phyloP scores from a whole-genome alignment of 1,284 basidiomycete genomes.

The Apiotrichum porosum region DNA sequence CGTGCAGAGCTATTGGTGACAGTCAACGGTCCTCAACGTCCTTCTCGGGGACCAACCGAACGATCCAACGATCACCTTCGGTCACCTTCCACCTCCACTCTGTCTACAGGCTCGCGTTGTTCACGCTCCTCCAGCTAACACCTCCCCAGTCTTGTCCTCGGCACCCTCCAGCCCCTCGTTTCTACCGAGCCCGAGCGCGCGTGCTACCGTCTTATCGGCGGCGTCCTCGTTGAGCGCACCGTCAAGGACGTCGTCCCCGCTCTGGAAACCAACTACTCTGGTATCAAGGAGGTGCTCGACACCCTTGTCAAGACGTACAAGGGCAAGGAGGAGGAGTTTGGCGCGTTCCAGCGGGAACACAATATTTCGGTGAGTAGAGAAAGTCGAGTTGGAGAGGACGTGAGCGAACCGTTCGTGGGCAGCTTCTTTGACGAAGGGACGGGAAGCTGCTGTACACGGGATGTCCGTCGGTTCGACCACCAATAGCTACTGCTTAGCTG shows the following conservation, averaged over 20 bases:
- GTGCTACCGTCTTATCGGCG: constrained; percentile 95
- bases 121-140: background rate
- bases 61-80: no score
- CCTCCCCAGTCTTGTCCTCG: constrained; percentile 74
- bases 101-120: no score
- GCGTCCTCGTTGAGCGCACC: constrained; percentile 90
- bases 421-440: no score
- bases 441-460: no score
- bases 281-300: constrained; percentile 75
- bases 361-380: constrained; percentile 57
- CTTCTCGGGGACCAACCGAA: no score
- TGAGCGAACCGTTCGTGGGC: no score
- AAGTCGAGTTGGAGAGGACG: no score
- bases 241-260: constrained; percentile 93
- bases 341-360: constrained; percentile 73
- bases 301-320: constrained; percentile 79
- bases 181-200: constrained; percentile 84
- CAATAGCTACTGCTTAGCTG: no score
- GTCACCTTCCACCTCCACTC: no score
- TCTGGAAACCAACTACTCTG: constrained; percentile 75
- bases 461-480: no score
- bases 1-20: background rate
- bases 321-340: constrained; percentile 77
- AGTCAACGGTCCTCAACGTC: no score
- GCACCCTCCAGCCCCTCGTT: constrained; percentile 62